Evolutionary conservation across 495 filamentous ascomycete genomes (phyloP).

Genomic region (Tuber umbilicatum): DNA sequence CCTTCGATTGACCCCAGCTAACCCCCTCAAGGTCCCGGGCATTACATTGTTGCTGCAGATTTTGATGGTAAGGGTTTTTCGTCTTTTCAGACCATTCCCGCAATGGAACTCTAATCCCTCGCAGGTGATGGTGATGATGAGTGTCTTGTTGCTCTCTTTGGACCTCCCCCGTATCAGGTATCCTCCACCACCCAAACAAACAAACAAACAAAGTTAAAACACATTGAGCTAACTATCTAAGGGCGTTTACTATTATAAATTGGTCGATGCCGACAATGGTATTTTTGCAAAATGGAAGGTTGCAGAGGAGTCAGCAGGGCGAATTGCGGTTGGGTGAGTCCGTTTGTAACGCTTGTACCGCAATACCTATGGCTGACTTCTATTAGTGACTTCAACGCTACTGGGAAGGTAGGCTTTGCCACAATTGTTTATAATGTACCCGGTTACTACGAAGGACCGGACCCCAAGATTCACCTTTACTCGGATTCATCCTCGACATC

Average conservation of each 20-base stretch:
- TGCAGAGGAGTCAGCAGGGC: constrained; percentile 30
- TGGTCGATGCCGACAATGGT: constrained; percentile 35
- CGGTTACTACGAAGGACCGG: constrained; percentile 8
- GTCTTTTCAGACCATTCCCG: neutral
- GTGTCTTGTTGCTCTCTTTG: constrained; percentile 34
- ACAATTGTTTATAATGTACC: constrained; percentile 33
- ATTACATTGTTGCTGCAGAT: constrained; percentile 24
- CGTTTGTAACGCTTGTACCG: too few relatives aligned
- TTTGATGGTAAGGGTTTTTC: constrained; percentile 24
- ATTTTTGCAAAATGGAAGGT: constrained; percentile 40
- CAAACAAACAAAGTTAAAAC: neutral
- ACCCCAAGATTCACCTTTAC: constrained; percentile 23
- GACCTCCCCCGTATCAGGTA: constrained; percentile 18
- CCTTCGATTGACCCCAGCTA: neutral
- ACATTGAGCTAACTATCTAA: neutral
- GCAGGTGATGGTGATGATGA: constrained; percentile 37
- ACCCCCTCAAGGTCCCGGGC: constrained; percentile 23
- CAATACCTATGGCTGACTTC: neutral
- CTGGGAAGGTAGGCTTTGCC: constrained; percentile 22
- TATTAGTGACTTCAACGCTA: constrained; percentile 27
- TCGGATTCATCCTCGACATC: constrained; percentile 6
- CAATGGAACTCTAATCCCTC: neutral
- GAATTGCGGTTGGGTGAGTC: constrained; percentile 32
- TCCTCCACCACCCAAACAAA: neutral
- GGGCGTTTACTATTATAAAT: constrained; percentile 39